Evolutionary conservation across 2,329 filamentous ascomycete species (phyloP), one percentile per base, ranked within the genome.

Genomic region (Colletotrichum tropicicola): DNA sequence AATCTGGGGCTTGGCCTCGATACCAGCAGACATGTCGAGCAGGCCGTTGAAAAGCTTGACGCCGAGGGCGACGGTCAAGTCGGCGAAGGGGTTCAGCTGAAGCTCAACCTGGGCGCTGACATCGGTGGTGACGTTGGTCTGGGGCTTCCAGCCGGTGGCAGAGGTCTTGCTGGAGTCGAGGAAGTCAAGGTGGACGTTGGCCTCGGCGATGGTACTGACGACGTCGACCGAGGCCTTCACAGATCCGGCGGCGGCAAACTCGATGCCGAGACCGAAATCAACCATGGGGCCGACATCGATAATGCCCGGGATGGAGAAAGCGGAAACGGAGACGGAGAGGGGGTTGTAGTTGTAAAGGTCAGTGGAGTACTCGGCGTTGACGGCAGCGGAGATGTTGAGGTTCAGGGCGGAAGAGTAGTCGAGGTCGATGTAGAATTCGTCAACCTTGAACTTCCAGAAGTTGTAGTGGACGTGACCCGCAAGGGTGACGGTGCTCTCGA

Each of bases 391-490:
- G 30, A 83, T 59, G 15, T 68, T 75, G 4, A 72, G 74, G 10
- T 75, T 73, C 17, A 65, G 27, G 43, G 68, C 71, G 66, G 76
- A 79, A 1, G 75, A 65, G 3, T 68, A 73, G 58, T 81, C 78
- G 54, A 83, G 73, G 59, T 83, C 79, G 48, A 83, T 78, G 68
- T 77, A 78, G 7, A 83, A 73, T 39, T 73, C 69, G 39, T 77
- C 69, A 6, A 80, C 68, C 44, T 72, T 68, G 32, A 71, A 70
- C n/a, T 65, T 63, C 39, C 72, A 68, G 65, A 81, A 75, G 65
- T 75, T 75, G 70, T 79, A 82, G 51, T 74, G 71, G 12, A 82
- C 72, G 57, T 77, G 75, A 21, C 80, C 80, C 2, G 79, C 79
- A 35, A 83, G 75, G 5, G 75, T 77, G 27, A 80, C 70, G 15